phyloP scores from a whole-genome alignment of 2,329 filamentous ascomycete genomes.

The Sclerotinia spermophila region DNA sequence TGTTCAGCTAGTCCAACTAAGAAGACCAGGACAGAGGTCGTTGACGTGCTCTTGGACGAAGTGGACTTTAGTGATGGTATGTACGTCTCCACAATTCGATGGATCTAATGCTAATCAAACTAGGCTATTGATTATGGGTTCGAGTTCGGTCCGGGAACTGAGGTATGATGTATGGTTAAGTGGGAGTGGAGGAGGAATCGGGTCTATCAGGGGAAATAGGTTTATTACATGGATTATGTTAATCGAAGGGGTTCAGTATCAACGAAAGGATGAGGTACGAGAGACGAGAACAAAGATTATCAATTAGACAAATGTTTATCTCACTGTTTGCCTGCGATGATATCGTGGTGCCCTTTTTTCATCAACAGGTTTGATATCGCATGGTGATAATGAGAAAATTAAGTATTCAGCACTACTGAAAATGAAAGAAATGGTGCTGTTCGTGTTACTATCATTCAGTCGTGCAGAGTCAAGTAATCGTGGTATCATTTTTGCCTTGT shows the following conservation, averaged over 20 bases:
- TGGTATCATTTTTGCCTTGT: background rate
- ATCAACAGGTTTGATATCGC: background rate
- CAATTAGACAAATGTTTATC: background rate
- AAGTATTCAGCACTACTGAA: background rate
- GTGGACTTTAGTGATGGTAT: background rate
- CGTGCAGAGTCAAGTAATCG: background rate
- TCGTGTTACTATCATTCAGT: background rate
- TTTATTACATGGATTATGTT: background rate
- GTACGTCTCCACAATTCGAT: background rate
- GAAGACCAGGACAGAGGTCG: background rate
- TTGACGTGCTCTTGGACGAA: no score
- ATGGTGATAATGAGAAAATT: background rate
- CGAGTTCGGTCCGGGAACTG: background rate
- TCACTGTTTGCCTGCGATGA: background rate
- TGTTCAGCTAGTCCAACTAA: conserved; percentile 8
- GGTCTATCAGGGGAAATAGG: background rate
- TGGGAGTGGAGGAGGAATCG: background rate
- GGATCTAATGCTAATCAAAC: background rate
- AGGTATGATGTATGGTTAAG: background rate
- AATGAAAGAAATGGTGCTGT: background rate
- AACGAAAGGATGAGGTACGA: background rate
- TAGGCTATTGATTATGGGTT: background rate
- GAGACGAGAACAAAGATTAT: background rate
- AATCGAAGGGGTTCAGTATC: background rate
- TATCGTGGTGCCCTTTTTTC: background rate